Conservation (phyloP, 495 filamentous ascomycete genomes). For the Mytilinidion resinicola region DNA sequence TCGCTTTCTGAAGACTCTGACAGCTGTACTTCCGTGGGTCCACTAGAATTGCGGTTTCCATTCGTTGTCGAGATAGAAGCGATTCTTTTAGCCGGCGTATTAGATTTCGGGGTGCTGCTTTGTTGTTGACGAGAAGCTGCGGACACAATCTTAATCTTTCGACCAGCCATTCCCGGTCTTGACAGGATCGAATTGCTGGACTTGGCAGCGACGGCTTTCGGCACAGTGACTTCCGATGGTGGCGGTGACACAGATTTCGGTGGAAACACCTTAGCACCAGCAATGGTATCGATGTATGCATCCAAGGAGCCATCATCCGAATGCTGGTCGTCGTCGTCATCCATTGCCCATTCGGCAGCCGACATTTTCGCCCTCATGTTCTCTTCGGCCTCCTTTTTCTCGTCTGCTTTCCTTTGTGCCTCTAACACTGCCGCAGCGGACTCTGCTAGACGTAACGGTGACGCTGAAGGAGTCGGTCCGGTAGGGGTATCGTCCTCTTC, state of each 20-base stretch:
- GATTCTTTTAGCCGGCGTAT: not conserved
- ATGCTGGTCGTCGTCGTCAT: constrained; percentile 4
- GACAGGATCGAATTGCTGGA: not conserved
- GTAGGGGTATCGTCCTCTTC: constrained; percentile 17
- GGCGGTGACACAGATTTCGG: not conserved
- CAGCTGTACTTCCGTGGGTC: not conserved
- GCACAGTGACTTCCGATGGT: not conserved
- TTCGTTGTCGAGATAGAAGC: not conserved
- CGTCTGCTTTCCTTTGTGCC: not conserved
- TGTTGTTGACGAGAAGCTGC: not conserved
- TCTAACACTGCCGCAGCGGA: constrained; percentile 10
- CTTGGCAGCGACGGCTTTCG: constrained; percentile 2
- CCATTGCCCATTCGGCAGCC: constrained; percentile 8
- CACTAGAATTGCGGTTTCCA: not conserved
- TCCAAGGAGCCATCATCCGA: constrained; percentile 18
- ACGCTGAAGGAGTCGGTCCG: not conserved
- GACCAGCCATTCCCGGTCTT: constrained; percentile 8
- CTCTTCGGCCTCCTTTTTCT: constrained; percentile 13
- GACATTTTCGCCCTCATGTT: constrained; percentile 23
- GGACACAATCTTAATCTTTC: constrained; percentile 18
- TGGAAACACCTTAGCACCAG: constrained; percentile 10
- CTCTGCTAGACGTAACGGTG: constrained; percentile 11
- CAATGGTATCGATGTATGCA: constrained; percentile 17
- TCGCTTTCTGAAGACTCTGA: constrained; percentile 7
- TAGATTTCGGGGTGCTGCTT: not conserved